phyloP scores from a whole-genome alignment of 257 asterid species.

The Solanum boliviense region DNA sequence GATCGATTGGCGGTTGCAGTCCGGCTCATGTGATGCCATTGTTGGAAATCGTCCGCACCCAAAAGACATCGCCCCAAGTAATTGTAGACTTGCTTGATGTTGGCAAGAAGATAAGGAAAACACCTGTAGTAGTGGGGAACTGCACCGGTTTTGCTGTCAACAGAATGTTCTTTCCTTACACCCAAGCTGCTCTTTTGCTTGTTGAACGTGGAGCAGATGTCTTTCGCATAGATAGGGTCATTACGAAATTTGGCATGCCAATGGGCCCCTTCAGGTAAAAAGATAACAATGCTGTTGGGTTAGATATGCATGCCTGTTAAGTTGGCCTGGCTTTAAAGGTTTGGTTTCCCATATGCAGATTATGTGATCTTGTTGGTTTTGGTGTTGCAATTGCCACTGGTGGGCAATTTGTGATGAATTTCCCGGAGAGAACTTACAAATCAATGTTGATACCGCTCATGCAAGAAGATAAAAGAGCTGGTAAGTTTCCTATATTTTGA shows the following conservation, averaged over 20 bases:
- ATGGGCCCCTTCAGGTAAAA: slow-evolving; percentile 95
- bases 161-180: slow-evolving; percentile 95
- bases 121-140: slow-evolving; percentile 94
- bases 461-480: slow-evolving; percentile 93
- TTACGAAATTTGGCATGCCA: slow-evolving; percentile 93
- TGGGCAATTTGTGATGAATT: slow-evolving; percentile 63
- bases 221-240: slow-evolving; percentile 63
- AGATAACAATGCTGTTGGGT: background rate
- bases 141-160: slow-evolving; percentile 99
- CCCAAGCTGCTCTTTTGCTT: slow-evolving; percentile 85
- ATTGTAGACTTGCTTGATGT: slow-evolving; percentile 80
- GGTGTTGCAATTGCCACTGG: slow-evolving; percentile 96
- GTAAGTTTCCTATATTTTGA: slow-evolving; percentile 18
- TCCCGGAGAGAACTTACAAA: slow-evolving; percentile 87
- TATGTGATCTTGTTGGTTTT: slow-evolving; percentile 95
- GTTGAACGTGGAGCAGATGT: slow-evolving; percentile 85
- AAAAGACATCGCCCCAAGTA: slow-evolving; percentile 79
- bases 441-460: slow-evolving; percentile 82
- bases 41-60: slow-evolving; percentile 86
- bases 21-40: slow-evolving; percentile 99
- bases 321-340: background rate
- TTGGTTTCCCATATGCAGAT: slow-evolving; percentile 27
- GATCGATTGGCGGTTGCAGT: slow-evolving; percentile 29
- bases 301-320: background rate
- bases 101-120: slow-evolving; percentile 88